Conservation (phyloP, 768 basidiomycete genomes). For the Phanerochaete carnosa region DNA sequence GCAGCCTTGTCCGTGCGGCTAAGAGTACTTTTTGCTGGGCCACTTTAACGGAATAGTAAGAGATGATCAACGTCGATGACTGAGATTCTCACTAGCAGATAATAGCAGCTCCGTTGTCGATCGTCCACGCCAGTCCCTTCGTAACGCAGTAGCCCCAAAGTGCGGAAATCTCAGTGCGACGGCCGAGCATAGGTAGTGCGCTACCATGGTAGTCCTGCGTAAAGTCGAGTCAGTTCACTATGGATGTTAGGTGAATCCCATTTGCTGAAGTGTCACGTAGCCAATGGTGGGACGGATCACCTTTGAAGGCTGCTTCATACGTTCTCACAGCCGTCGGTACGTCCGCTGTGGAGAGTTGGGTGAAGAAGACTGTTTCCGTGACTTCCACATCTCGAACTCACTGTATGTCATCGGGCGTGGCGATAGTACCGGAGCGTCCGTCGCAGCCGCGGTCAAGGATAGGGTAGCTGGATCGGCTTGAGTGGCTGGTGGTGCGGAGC, state of each 20-base stretch:
- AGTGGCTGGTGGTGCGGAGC: too few relatives aligned
- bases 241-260: neutral
- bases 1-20: neutral
- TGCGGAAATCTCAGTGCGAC: neutral
- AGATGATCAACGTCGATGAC: neutral
- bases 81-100: slow-evolving; percentile 8
- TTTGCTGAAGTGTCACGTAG: neutral
- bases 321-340: neutral
- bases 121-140: neutral
- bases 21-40: neutral
- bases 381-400: too few relatives aligned
- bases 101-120: slow-evolving; percentile 5
- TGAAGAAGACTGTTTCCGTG: too few relatives aligned
- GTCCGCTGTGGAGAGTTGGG: slow-evolving; percentile 3
- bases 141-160: neutral
- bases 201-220: neutral
- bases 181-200: neutral
- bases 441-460: too few relatives aligned
- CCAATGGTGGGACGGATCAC: slow-evolving; percentile 3
- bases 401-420: too few relatives aligned
- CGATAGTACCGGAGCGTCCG: too few relatives aligned
- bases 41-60: neutral
- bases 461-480: too few relatives aligned
- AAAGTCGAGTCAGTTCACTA: neutral
- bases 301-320: neutral